Evolutionary conservation across 1,139 yeast species (phyloP).

Genomic region (Saccharomyces hybrid): DNA sequence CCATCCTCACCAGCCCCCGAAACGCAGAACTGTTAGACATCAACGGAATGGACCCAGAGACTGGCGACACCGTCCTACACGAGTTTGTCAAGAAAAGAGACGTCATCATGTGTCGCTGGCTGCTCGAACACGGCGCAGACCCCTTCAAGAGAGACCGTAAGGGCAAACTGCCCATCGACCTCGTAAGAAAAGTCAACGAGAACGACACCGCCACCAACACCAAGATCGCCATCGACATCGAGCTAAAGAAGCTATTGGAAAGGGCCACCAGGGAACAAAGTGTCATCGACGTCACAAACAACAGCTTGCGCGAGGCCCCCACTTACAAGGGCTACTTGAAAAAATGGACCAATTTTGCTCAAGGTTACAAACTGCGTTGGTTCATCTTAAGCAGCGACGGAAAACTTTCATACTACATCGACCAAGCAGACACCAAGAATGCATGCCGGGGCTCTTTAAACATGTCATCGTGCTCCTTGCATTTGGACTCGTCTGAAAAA

Average conservation of each 20-base stretch:
- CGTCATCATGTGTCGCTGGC: conserved; percentile 78
- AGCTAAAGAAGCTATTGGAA: conserved; percentile 57
- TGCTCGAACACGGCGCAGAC: conserved; percentile 87
- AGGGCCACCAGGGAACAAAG: conserved; percentile 76
- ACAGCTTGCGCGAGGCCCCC: conserved; percentile 46
- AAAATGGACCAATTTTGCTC: conserved; percentile 95
- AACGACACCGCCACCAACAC: conserved; percentile 29
- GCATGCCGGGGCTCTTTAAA: conserved; percentile 90
- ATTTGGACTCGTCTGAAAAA: conserved; percentile 86
- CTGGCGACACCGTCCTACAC: conserved; percentile 87
- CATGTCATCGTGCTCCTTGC: conserved; percentile 73
- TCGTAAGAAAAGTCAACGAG: conserved; percentile 37
- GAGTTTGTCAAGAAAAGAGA: conserved; percentile 76
- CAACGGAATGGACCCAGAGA: conserved; percentile 86
- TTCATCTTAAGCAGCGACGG: conserved; percentile 81
- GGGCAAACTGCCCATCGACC: conserved; percentile 77
- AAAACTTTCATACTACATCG: conserved; percentile 76
- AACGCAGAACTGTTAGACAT: conserved; percentile 79
- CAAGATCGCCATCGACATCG: conserved; percentile 40
- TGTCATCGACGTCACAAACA: conserved; percentile 45
- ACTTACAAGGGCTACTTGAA: conserved; percentile 84
- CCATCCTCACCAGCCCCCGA: conserved; percentile 60
- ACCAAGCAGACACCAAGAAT: conserved; percentile 77
- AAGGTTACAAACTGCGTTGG: conserved; percentile 92
- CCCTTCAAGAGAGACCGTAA: conserved; percentile 79